Conservation (phyloP, 768 basidiomycete species). For the Leccinum obscurum region DNA sequence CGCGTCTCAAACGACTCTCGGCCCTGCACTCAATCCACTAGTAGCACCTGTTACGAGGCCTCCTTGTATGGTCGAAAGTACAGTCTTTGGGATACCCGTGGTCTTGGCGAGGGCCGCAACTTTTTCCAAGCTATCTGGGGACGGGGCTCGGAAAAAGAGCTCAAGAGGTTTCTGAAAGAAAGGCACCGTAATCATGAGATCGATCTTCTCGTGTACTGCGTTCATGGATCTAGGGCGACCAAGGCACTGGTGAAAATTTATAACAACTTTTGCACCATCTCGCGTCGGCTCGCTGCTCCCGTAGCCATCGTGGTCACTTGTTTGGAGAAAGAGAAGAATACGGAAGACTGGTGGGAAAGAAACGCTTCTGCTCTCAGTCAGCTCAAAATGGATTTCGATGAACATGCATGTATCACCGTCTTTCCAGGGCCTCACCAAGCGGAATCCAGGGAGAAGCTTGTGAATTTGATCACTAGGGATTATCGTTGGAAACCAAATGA, state of each 20-base stretch:
- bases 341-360: conserved; percentile 33
- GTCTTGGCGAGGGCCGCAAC: conserved; percentile 33
- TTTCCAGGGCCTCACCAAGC: conserved; percentile 3
- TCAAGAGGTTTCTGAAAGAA: too few species aligned
- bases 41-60: conserved; percentile 3
- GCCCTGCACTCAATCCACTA: conserved; percentile 19
- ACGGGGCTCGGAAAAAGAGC: conserved; percentile 13
- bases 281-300: conserved; percentile 38
- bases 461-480: conserved; percentile 12
- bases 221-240: conserved; percentile 37
- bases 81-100: conserved; percentile 38
- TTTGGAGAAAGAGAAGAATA: conserved; percentile 29
- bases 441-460: conserved; percentile 19
- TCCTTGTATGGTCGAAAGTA: conserved; percentile 5
- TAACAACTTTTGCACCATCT: conserved; percentile 33
- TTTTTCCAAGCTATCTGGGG: conserved; percentile 14
- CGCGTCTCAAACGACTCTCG: conserved; percentile 7
- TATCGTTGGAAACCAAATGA: conserved; percentile 11
- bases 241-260: conserved; percentile 33
- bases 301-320: conserved; percentile 37
- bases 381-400: conserved; percentile 35
- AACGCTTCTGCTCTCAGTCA: conserved; percentile 30
- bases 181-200: too few species aligned
- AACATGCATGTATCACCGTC: conserved; percentile 40
- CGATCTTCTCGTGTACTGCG: conserved; percentile 28